Evolutionary conservation across 2,329 filamentous ascomycete genomes (phyloP).

Genomic region (Dactylellina drechsleri): DNA sequence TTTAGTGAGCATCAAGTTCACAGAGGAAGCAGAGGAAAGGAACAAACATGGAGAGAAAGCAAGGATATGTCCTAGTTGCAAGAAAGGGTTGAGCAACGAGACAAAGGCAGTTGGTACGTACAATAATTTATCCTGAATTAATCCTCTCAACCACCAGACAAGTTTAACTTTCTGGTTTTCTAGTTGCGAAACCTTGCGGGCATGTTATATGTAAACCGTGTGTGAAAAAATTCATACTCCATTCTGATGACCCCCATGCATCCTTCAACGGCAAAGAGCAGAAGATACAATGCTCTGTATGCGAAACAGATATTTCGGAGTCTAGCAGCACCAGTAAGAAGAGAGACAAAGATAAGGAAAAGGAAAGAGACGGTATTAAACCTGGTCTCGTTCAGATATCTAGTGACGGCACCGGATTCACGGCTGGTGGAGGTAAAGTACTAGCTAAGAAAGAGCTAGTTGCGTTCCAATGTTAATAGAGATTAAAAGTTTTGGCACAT

Average conservation of each 20-base stretch:
- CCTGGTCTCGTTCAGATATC: conserved; percentile 81
- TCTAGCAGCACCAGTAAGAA: conserved; percentile 60
- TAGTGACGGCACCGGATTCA: conserved; percentile 91
- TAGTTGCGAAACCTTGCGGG: conserved; percentile 83
- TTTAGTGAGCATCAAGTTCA: conserved; percentile 80
- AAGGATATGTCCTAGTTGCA: conserved; percentile 82
- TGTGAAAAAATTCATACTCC: conserved; percentile 81
- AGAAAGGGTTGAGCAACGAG: conserved; percentile 82
- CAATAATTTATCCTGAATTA: background rate
- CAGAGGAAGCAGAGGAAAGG: conserved; percentile 71
- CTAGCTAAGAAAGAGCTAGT: conserved; percentile 81
- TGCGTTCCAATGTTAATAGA: conserved; percentile 79
- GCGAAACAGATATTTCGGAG: conserved; percentile 78
- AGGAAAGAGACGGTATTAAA: conserved; percentile 69
- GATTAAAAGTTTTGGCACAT: background rate
- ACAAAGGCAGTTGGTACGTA: conserved; percentile 75
- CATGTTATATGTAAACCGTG: conserved; percentile 90
- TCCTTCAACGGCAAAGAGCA: conserved; percentile 65
- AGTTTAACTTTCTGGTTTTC: conserved; percentile 4
- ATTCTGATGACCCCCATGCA: conserved; percentile 72
- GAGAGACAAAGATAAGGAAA: conserved; percentile 60
- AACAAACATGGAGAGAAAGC: conserved; percentile 64
- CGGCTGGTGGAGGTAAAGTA: conserved; percentile 79
- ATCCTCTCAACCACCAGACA: background rate
- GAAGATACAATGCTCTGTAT: conserved; percentile 80